These are phyloP conservation scores for Stagonosporopsis chrysanthemi DNA, from an alignment of 2,329 filamentous ascomycete genomes.

Conservation along the genomic window DNA sequence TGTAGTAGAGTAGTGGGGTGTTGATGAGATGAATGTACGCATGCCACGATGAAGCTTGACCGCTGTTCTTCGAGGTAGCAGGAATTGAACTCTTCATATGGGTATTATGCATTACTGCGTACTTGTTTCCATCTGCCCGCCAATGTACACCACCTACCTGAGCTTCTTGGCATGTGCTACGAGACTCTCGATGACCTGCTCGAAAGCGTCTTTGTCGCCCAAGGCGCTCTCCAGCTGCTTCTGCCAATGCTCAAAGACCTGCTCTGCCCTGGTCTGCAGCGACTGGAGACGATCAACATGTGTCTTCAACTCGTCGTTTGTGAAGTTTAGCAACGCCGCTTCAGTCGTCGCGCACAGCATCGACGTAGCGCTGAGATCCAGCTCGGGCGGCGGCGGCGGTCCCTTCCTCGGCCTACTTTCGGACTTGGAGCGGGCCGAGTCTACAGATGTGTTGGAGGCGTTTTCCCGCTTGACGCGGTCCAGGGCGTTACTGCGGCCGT, in stretches of 20 bases:
- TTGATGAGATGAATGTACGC: constrained; percentile 8
- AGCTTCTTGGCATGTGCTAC: constrained; percentile 90
- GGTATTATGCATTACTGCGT: constrained; percentile 17
- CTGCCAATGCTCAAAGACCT: constrained; percentile 87
- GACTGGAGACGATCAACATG: constrained; percentile 75
- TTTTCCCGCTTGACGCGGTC: constrained; percentile 51
- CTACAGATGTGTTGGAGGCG: constrained; percentile 49
- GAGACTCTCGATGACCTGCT: constrained; percentile 95
- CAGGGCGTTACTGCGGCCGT: constrained; percentile 48
- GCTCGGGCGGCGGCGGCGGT: constrained; percentile 72
- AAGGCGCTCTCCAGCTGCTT: constrained; percentile 85
- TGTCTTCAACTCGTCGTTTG: constrained; percentile 73
- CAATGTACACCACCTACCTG: constrained; percentile 61
- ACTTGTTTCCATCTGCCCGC: constrained; percentile 45
- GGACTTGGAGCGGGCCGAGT: constrained; percentile 45
- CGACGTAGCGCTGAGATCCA: constrained; percentile 80
- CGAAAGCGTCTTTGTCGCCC: constrained; percentile 90
- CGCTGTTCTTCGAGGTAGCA: background rate
- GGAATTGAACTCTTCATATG: background rate
- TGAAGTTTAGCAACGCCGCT: constrained; percentile 81
- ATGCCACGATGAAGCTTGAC: background rate
- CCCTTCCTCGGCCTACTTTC: constrained; percentile 62
- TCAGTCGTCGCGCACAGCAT: constrained; percentile 85
- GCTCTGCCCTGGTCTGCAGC: constrained; percentile 74
- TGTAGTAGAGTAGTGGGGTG: too few species aligned